Conservation (phyloP, 768 basidiomycete species). For the Pleurotus sapidus region DNA sequence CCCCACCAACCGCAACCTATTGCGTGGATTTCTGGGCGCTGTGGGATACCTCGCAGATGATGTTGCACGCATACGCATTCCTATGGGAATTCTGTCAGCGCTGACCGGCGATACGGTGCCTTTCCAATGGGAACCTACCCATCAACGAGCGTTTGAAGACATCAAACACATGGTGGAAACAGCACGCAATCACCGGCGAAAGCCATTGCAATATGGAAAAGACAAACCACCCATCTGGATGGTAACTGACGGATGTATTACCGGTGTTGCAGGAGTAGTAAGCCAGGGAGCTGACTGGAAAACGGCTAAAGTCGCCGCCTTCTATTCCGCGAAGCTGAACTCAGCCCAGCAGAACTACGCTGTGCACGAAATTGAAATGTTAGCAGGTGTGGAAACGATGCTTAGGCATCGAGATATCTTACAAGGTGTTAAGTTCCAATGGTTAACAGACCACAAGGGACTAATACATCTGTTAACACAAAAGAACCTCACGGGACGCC, state of each 20-base stretch:
- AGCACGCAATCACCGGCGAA: slow-evolving; percentile 18
- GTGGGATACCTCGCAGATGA: slow-evolving; percentile 15
- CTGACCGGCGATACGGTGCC: slow-evolving; percentile 21
- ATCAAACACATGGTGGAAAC: slow-evolving; percentile 23
- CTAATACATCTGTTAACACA: too few relatives aligned
- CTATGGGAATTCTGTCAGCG: slow-evolving; percentile 30
- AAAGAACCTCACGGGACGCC: too few relatives aligned
- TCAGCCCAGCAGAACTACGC: background rate
- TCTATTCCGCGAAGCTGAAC: slow-evolving; percentile 33
- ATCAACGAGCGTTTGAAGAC: slow-evolving; percentile 22
- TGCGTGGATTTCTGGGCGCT: too few relatives aligned
- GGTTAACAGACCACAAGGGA: too few relatives aligned
- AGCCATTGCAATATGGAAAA: slow-evolving; percentile 15
- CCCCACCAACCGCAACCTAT: slow-evolving; percentile 16
- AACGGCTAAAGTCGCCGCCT: slow-evolving; percentile 22
- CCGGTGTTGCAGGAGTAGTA: slow-evolving; percentile 11
- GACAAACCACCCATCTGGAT: slow-evolving; percentile 20
- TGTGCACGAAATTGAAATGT: slow-evolving; percentile 7
- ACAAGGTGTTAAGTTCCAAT: too few relatives aligned
- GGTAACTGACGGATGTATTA: slow-evolving; percentile 27
- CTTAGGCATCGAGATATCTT: slow-evolving; percentile 4
- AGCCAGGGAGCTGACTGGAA: slow-evolving; percentile 20
- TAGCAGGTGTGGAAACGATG: slow-evolving; percentile 35
- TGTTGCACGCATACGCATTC: slow-evolving; percentile 26
- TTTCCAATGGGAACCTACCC: slow-evolving; percentile 21